A percentile compares a stretch with the other conserved stretches of the same genome.
Conservation (phyloP, 306 rosid species). For the Purshia tridentata region DNA sequence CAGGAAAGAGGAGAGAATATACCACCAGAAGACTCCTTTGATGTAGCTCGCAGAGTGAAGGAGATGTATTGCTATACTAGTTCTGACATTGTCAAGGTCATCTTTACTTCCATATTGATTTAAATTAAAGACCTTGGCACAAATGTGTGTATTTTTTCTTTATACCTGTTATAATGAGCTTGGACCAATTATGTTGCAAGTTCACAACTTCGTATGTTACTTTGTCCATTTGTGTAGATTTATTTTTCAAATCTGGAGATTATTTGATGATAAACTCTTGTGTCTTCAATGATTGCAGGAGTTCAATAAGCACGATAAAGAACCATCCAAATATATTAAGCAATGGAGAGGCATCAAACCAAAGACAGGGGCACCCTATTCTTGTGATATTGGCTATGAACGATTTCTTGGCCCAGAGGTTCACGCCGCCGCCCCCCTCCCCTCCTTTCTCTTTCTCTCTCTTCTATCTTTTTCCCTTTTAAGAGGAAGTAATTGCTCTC, state of each 20-base stretch:
- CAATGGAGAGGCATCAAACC: constrained; percentile 99
- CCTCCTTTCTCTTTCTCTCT: too few relatives aligned
- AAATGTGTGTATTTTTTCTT: constrained; percentile 15
- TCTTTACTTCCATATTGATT: constrained; percentile 15
- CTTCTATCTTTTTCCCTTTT: too few relatives aligned
- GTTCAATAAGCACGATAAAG: constrained; percentile 95
- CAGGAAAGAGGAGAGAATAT: constrained; percentile 99
- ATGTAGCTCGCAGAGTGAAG: constrained; percentile 96
- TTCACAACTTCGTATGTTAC: constrained; percentile 1
- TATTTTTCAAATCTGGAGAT: constrained; percentile 10
- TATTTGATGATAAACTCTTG: constrained; percentile 29
- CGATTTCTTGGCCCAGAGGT: constrained; percentile 99
- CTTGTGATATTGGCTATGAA: constrained; percentile 98
- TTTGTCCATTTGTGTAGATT: neutral
- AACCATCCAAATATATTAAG: constrained; percentile 83
- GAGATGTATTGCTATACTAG: constrained; percentile 93
- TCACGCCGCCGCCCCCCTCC: constrained; percentile 16
- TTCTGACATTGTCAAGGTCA: constrained; percentile 97
- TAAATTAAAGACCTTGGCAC: constrained; percentile 3
- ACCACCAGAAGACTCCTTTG: constrained; percentile 97
- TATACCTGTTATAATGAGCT: constrained; percentile 18
- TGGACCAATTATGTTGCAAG: constrained; percentile 9
- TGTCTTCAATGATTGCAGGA: constrained; percentile 53
- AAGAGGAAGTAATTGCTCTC: neutral
- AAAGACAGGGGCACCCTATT: constrained; percentile 95